These are phyloP conservation scores for Mycocentrospora acerina DNA, from an alignment of 2,329 filamentous ascomycete genomes.

Conservation along the genomic window DNA sequence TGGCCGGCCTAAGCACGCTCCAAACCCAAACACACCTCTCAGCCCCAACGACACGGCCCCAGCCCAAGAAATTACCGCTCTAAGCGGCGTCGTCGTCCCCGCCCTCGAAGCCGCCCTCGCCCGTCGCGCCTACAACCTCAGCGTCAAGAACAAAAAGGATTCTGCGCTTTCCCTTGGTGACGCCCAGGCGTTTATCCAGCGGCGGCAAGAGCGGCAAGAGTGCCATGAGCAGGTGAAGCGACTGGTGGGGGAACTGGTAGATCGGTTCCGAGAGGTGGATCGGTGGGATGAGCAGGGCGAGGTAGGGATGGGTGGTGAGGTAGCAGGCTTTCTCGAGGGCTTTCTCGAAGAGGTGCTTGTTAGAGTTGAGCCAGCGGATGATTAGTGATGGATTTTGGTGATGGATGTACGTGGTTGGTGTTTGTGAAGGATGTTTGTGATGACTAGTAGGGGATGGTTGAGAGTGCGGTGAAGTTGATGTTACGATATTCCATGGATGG, in stretches of 20 bases:
- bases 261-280: slow-evolving; percentile 87
- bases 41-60: slow-evolving; percentile 48
- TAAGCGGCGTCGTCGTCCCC: slow-evolving; percentile 89
- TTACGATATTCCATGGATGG: no score
- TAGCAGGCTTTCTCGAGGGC: slow-evolving; percentile 85
- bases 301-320: slow-evolving; percentile 91
- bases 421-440: no score
- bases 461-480: no score
- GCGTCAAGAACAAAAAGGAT: slow-evolving; percentile 47
- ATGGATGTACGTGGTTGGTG: no score
- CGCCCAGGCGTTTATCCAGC: slow-evolving; percentile 53
- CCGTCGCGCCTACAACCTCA: slow-evolving; percentile 65
- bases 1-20: slow-evolving; percentile 28
- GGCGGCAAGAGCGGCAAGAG: slow-evolving; percentile 48
- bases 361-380: slow-evolving; percentile 83
- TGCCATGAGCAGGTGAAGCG: slow-evolving; percentile 81
- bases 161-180: slow-evolving; percentile 52
- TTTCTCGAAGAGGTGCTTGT: slow-evolving; percentile 92
- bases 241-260: slow-evolving; percentile 78
- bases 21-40: slow-evolving; percentile 15
- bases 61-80: slow-evolving; percentile 73
- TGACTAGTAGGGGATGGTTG: no score
- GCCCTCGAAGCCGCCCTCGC: slow-evolving; percentile 89
- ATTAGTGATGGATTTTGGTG: slow-evolving; percentile 41
- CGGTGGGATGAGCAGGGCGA: slow-evolving; percentile 81